Conservation (phyloP, 305 asterid species). For the Fraxinus xanthoxyloides region DNA sequence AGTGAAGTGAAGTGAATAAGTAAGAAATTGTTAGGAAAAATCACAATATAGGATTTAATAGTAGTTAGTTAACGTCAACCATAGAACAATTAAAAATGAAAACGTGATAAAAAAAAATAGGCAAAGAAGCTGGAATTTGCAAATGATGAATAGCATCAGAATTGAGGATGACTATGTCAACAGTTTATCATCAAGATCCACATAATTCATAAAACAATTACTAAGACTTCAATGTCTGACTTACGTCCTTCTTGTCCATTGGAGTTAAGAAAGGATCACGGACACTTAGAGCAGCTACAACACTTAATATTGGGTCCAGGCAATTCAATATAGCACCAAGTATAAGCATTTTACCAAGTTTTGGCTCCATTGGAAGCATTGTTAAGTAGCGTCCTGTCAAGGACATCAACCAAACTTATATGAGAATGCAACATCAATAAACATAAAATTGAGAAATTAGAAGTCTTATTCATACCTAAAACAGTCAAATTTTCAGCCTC, state of each 20-base stretch:
- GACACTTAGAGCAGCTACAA: slow-evolving; percentile 87
- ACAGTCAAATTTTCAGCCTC: slow-evolving; percentile 80
- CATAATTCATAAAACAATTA: background rate
- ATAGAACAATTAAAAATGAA: background rate
- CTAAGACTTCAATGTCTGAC: slow-evolving; percentile 26
- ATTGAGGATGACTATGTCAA: background rate
- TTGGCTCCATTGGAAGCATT: slow-evolving; percentile 96
- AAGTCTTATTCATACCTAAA: slow-evolving; percentile 52
- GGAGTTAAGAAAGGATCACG: slow-evolving; percentile 96
- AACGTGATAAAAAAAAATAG: background rate
- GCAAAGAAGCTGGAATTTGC: background rate
- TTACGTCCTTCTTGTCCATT: slow-evolving; percentile 89
- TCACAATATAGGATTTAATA: background rate
- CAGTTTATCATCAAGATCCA: background rate
- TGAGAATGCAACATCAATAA: slow-evolving; percentile 20
- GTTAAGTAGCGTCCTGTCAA: slow-evolving; percentile 81
- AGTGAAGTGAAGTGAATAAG: background rate
- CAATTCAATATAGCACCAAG: slow-evolving; percentile 85
- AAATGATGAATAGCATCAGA: background rate
- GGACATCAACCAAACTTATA: slow-evolving; percentile 27
- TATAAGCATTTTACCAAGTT: slow-evolving; percentile 95
- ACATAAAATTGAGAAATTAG: slow-evolving; percentile 23
- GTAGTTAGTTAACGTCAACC: background rate
- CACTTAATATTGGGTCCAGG: slow-evolving; percentile 86
- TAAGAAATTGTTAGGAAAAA: background rate